Conservation (phyloP, 305 asterid genomes). For the Fraxinus latifolia region DNA sequence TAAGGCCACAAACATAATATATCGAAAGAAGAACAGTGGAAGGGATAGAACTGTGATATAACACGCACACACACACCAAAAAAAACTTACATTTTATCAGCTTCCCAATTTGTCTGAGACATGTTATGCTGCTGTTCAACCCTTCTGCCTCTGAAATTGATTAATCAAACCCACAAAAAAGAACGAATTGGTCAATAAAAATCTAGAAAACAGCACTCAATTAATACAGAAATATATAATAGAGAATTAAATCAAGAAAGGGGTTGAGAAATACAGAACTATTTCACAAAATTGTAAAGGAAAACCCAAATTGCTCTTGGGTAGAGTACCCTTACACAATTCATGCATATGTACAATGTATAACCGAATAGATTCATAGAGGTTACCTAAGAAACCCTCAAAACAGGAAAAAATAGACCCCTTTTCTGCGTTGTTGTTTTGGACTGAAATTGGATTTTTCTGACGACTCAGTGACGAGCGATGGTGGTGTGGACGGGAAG, state of each 20-base stretch:
- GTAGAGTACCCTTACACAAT: not conserved
- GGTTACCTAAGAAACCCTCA: conserved; percentile 31
- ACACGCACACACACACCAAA: not conserved
- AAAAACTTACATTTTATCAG: conserved; percentile 76
- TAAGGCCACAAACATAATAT: conserved; percentile 16
- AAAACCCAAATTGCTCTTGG: not conserved
- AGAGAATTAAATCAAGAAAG: conserved; percentile 1
- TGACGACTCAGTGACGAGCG: no score
- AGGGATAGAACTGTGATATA: not conserved
- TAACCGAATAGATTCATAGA: conserved; percentile 9
- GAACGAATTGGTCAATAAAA: not conserved
- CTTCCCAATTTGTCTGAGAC: conserved; percentile 99
- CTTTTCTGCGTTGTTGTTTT: conserved; percentile 11
- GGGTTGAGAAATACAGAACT: conserved; percentile 17
- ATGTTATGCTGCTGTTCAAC: conserved; percentile 35
- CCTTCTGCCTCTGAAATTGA: conserved; percentile 29
- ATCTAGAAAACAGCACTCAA: not conserved
- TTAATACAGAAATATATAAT: conserved; percentile 20
- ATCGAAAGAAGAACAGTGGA: not conserved
- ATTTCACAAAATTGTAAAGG: conserved; percentile 2
- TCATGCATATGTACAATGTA: not conserved
- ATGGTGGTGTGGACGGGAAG: conserved; percentile 42
- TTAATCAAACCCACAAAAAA: conserved; percentile 24
- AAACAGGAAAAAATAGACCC: conserved; percentile 2
- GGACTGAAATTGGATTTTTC: conserved; percentile 14